Conservation (phyloP, 2,329 filamentous ascomycete species). For the Scedosporium dehoogii region DNA sequence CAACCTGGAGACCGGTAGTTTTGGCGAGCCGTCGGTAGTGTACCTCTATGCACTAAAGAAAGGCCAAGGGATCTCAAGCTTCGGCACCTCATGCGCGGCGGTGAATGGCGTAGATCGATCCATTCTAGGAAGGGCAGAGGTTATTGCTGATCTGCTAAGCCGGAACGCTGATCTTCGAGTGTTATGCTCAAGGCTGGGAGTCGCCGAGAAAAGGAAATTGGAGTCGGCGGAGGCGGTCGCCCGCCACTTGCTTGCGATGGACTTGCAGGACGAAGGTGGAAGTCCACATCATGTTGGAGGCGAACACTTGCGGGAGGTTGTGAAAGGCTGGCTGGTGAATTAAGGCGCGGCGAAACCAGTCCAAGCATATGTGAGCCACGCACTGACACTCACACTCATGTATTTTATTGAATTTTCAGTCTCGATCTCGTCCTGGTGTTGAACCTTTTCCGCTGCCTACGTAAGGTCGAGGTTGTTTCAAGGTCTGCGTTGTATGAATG, state of each 20-base stretch:
- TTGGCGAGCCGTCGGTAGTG: constrained; percentile 51
- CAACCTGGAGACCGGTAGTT: constrained; percentile 36
- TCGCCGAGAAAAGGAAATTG: constrained; percentile 55
- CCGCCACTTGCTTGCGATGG: constrained; percentile 41
- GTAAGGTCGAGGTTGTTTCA: no score
- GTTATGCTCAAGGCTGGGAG: constrained; percentile 58
- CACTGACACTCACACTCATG: no score
- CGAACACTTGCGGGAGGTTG: neutral
- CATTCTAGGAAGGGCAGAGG: constrained; percentile 67
- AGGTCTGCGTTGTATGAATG: no score
- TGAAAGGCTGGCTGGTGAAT: neutral
- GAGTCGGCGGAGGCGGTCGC: constrained; percentile 53
- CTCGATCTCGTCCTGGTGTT: no score
- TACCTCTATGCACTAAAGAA: constrained; percentile 62
- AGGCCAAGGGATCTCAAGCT: constrained; percentile 69
- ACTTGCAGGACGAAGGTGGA: neutral
- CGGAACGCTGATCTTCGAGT: constrained; percentile 67
- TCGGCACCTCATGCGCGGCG: constrained; percentile 75
- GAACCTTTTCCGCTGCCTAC: no score
- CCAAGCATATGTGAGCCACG: no score
- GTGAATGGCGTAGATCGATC: constrained; percentile 70
- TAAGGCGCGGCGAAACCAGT: no score
- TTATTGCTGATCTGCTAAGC: constrained; percentile 57
- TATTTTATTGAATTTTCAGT: no score
- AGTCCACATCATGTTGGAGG: neutral